Conservation (phyloP, 768 basidiomycete genomes). For the Podaxis sp. region DNA sequence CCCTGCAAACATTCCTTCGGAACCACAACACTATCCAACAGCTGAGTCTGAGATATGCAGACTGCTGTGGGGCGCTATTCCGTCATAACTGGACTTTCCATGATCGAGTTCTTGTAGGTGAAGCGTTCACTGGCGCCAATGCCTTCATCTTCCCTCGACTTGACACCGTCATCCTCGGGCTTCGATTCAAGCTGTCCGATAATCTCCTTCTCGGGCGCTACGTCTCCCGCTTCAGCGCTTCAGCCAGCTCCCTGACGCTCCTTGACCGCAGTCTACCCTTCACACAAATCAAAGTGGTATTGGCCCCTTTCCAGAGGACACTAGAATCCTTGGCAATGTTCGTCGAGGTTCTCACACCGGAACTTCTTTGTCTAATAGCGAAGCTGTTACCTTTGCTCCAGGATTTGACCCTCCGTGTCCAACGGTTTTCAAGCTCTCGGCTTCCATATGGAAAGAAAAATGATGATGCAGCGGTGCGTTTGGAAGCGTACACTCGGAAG, state of each 20-base stretch:
- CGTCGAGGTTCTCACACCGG: neutral
- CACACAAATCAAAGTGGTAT: neutral
- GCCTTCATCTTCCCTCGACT: conserved; percentile 1
- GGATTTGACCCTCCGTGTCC: neutral
- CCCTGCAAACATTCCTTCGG: conserved; percentile 3
- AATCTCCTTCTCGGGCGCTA: neutral
- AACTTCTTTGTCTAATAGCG: neutral
- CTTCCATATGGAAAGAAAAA: neutral
- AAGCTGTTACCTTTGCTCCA: neutral
- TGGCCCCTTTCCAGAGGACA: neutral
- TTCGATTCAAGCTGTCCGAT: neutral
- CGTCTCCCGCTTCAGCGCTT: conserved; percentile 3
- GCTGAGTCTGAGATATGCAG: conserved; percentile 1
- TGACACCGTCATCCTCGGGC: neutral
- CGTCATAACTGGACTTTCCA: neutral
- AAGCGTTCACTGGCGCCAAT: neutral
- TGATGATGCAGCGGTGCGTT: neutral
- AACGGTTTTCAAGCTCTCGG: neutral
- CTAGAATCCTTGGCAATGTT: conserved; percentile 1
- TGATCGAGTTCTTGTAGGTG: conserved; percentile 4
- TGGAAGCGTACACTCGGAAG: neutral
- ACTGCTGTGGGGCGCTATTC: neutral
- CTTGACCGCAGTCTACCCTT: neutral
- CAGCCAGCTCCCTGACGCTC: neutral
- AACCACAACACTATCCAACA: neutral